phyloP scores from a whole-genome alignment of 1,139 yeast genomes.

The Magnusiomyces sp. region DNA sequence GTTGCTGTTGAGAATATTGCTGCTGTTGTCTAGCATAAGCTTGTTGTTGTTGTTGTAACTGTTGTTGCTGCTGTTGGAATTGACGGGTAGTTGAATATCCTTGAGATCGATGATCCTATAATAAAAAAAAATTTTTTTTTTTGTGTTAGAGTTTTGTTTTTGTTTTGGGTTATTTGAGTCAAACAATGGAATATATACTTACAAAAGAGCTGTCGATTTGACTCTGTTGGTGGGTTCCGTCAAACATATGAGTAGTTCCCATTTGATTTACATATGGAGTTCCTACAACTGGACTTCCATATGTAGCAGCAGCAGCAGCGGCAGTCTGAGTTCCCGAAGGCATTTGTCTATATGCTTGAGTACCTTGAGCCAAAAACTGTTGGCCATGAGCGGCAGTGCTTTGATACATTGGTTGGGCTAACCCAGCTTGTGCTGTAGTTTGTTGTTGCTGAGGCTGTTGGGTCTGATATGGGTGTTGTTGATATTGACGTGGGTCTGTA shows the following conservation, averaged over 20 bases:
- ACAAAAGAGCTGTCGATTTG: not conserved
- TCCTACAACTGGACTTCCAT: not conserved
- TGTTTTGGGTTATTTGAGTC: no score
- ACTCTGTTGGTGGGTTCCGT: not conserved
- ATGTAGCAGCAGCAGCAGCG: not conserved
- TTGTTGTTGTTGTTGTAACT: not conserved
- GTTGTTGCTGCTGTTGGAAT: not conserved
- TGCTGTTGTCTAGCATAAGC: not conserved
- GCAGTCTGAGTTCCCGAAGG: not conserved
- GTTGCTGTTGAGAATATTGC: constrained; percentile 5
- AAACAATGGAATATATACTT: no score
- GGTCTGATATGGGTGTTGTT: not conserved
- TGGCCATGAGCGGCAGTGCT: not conserved
- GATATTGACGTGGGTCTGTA: not conserved
- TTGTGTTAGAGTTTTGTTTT: no score
- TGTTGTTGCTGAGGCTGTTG: constrained; percentile 2
- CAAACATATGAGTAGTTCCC: not conserved
- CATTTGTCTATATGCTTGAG: not conserved
- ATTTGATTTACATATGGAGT: not conserved
- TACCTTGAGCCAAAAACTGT: not conserved
- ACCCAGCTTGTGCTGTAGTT: not conserved
- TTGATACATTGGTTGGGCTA: not conserved
- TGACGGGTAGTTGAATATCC: not conserved
- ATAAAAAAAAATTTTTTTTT: no score
- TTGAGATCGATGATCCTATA: not conserved